These are phyloP conservation scores for Ceratocystiopsis brevicomis DNA, from an alignment of 2,329 filamentous ascomycete species.

Conservation along the genomic window DNA sequence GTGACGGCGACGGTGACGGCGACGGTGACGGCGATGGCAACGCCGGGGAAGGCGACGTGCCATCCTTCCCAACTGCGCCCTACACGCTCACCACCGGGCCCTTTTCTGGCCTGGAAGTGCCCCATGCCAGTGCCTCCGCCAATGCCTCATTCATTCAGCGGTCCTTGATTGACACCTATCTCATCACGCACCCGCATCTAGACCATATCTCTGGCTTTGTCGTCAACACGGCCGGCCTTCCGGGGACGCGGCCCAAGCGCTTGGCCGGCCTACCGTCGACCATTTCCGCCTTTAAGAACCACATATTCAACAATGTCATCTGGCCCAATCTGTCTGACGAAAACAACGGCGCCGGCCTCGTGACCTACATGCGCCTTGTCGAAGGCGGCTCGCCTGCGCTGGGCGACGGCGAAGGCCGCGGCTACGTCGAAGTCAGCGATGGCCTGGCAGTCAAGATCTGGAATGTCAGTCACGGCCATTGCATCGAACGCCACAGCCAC, in stretches of 20 bases:
- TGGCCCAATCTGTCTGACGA: conserved; percentile 97
- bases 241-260: conserved; percentile 64
- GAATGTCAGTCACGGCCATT: conserved; percentile 77
- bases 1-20: conserved; percentile 1
- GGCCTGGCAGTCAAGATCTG: conserved; percentile 78
- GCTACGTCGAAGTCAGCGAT: conserved; percentile 77
- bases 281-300: conserved; percentile 78
- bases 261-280: conserved; percentile 73
- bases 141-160: conserved; percentile 70
- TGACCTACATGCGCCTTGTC: conserved; percentile 74
- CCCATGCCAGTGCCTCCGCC: conserved; percentile 43
- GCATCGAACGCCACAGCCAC: conserved; percentile 54
- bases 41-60: no score
- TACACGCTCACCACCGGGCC: conserved; percentile 47
- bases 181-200: conserved; percentile 93
- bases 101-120: conserved; percentile 61
- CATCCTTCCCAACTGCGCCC: conserved; percentile 19
- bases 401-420: conserved; percentile 59
- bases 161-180: conserved; percentile 65
- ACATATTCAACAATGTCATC: conserved; percentile 95
- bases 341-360: conserved; percentile 78
- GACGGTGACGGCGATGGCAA: neutral
- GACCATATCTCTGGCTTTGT: conserved; percentile 86
- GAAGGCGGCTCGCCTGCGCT: conserved; percentile 76
- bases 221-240: conserved; percentile 77